Evolutionary conservation across 345 rosid species (phyloP).

Genomic region (Raphanus raphanistrum): DNA sequence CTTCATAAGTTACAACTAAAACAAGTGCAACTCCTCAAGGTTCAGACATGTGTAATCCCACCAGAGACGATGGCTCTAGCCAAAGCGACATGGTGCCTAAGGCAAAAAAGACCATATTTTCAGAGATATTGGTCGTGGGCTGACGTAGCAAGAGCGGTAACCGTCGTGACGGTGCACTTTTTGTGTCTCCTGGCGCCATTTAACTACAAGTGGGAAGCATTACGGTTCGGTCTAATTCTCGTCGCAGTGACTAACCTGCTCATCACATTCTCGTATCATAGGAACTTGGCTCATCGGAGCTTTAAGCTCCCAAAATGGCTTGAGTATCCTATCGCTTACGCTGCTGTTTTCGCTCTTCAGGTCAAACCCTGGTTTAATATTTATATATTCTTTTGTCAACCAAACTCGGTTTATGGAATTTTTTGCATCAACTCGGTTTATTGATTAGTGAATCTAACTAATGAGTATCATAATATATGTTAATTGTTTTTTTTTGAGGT

Average conservation of each 20-base stretch:
- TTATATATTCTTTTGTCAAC: background rate
- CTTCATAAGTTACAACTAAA: background rate
- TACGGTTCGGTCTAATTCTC: slow-evolving; percentile 56
- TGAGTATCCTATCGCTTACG: slow-evolving; percentile 73
- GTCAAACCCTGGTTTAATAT: slow-evolving; percentile 30
- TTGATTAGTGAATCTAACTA: background rate
- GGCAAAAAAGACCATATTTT: slow-evolving; percentile 25
- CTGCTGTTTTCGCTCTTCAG: slow-evolving; percentile 74
- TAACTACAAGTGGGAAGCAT: slow-evolving; percentile 64
- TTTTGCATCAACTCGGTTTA: background rate
- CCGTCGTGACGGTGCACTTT: slow-evolving; percentile 55
- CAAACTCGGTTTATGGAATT: background rate
- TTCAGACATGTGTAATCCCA: slow-evolving; percentile 20
- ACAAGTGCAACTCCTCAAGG: background rate
- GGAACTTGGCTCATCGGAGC: slow-evolving; percentile 72
- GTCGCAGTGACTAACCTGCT: slow-evolving; percentile 51
- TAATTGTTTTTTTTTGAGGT: background rate
- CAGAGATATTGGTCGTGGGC: slow-evolving; percentile 58
- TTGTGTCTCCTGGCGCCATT: slow-evolving; percentile 66
- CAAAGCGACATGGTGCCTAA: slow-evolving; percentile 35
- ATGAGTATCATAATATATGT: background rate
- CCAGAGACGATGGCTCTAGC: slow-evolving; percentile 19
- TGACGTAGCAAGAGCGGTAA: slow-evolving; percentile 51
- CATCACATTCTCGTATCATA: slow-evolving; percentile 67
- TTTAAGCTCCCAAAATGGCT: slow-evolving; percentile 83